Percentiles rank a stretch among this genome's conserved stretches.
phyloP scores from a whole-genome alignment of 108 stramenopile genomes.

The Nitzschia palea region DNA sequence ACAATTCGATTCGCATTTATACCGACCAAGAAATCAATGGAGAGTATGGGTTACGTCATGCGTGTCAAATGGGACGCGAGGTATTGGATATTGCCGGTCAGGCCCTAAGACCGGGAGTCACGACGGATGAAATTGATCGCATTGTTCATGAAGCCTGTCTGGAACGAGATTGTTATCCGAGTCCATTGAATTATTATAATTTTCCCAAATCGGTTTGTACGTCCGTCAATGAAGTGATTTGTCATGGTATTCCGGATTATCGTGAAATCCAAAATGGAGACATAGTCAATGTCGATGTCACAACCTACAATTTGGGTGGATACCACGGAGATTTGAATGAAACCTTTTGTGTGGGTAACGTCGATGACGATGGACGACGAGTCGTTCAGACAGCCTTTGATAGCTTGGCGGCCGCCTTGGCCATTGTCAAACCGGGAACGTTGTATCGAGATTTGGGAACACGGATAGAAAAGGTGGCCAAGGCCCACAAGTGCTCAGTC shows the following conservation, averaged over 20 bases:
- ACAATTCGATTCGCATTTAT: slow-evolving; percentile 78
- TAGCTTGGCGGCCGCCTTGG: slow-evolving; percentile 70
- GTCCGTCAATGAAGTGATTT: slow-evolving; percentile 97
- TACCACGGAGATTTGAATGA: slow-evolving; percentile 98
- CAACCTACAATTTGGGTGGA: slow-evolving; percentile 87
- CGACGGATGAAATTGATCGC: slow-evolving; percentile 98
- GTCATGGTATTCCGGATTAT: slow-evolving; percentile 93
- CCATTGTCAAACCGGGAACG: slow-evolving; percentile 83
- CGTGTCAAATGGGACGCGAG: slow-evolving; percentile 93
- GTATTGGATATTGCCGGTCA: slow-evolving; percentile 93
- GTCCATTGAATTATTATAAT: slow-evolving; percentile 97
- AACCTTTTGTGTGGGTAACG: slow-evolving; percentile 94
- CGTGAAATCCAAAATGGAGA: slow-evolving; percentile 93
- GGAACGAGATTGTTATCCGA: slow-evolving; percentile 94
- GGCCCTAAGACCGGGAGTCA: slow-evolving; percentile 90
- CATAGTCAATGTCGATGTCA: slow-evolving; percentile 98
- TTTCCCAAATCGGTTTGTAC: slow-evolving; percentile 97
- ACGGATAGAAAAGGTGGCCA: slow-evolving; percentile 76
- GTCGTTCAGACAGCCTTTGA: slow-evolving; percentile 84
- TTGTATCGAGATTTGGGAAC: slow-evolving; percentile 92
- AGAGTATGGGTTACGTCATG: slow-evolving; percentile 84
- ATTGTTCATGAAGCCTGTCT: slow-evolving; percentile 92
- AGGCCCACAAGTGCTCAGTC: slow-evolving; percentile 67
- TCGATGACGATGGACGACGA: slow-evolving; percentile 75
- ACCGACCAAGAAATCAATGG: slow-evolving; percentile 82